phyloP scores from a whole-genome alignment of 2,329 filamentous ascomycete genomes.

The Penicillium griseofulvum region DNA sequence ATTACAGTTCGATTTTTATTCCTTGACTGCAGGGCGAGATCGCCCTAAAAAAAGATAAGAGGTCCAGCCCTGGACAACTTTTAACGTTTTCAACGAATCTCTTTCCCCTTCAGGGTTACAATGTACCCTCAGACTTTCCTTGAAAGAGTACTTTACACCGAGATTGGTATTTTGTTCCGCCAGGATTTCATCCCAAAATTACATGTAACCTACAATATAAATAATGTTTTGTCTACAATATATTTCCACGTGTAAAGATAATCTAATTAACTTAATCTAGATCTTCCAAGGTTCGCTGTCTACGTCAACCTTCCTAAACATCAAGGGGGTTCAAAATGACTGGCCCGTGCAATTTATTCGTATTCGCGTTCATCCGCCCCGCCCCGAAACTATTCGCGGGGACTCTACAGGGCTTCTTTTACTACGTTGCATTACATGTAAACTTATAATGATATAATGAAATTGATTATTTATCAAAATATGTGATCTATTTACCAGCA shows the following conservation, averaged over 20 bases:
- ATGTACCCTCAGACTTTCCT: not conserved
- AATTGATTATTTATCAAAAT: not conserved
- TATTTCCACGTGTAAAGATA: not conserved
- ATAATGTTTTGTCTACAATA: no score
- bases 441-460: constrained; percentile 15
- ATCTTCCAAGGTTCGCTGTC: no score
- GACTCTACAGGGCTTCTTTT: constrained; percentile 8
- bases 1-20: not conserved
- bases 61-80: constrained; percentile 6
- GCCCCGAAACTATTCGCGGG: constrained; percentile 15
- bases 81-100: not conserved
- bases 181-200: not conserved
- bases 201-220: no score
- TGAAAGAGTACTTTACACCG: constrained; percentile 8
- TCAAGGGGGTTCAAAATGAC: not conserved
- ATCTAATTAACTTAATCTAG: not conserved
- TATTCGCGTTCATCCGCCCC: constrained; percentile 23
- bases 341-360: constrained; percentile 22
- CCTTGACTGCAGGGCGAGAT: constrained; percentile 1
- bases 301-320: not conserved
- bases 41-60: constrained; percentile 5
- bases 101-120: not conserved
- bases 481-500: not conserved
- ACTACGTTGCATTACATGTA: not conserved
- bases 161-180: not conserved